Percentiles rank a stretch among this genome's conserved stretches.
These are phyloP conservation scores for Cyclocybe cylindracea DNA, from an alignment of 768 basidiomycete genomes.

Conservation along the genomic window DNA sequence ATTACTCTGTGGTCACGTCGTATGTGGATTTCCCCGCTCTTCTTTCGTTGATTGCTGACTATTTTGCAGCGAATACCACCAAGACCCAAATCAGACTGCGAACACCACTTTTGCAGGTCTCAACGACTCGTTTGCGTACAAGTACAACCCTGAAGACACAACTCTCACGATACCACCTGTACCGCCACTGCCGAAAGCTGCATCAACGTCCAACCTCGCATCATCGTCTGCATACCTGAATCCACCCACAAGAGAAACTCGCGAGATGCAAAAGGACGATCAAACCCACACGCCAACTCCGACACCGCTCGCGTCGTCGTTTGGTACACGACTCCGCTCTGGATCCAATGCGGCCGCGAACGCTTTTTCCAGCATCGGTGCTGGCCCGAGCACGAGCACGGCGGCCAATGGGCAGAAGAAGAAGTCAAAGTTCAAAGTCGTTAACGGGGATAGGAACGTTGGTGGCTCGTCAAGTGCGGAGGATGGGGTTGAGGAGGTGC, in stretches of 20 bases:
- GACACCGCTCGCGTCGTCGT: too few relatives aligned
- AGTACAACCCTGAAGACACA: conserved; percentile 10
- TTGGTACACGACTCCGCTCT: too few relatives aligned
- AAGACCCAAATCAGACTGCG: conserved; percentile 7
- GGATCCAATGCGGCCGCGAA: too few relatives aligned
- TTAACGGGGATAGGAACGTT: conserved; percentile 9
- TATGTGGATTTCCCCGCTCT: background rate
- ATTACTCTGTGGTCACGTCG: background rate
- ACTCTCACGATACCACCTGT: background rate
- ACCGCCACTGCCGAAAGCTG: background rate
- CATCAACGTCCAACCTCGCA: background rate
- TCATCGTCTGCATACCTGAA: background rate
- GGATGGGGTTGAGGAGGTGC: background rate
- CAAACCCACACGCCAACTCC: background rate
- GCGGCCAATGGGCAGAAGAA: background rate
- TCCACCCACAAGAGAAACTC: conserved; percentile 8
- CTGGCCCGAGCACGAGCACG: too few relatives aligned
- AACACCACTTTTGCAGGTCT: conserved; percentile 12
- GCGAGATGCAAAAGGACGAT: background rate
- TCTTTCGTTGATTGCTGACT: background rate
- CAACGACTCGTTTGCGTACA: conserved; percentile 14
- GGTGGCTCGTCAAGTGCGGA: background rate
- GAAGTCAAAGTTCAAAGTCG: conserved; percentile 12
- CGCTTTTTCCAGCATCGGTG: too few relatives aligned
- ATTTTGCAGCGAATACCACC: background rate